Evolutionary conservation across 2,329 filamentous ascomycete species (phyloP).

Genomic region (Cephalotrichum gorgonifer): DNA sequence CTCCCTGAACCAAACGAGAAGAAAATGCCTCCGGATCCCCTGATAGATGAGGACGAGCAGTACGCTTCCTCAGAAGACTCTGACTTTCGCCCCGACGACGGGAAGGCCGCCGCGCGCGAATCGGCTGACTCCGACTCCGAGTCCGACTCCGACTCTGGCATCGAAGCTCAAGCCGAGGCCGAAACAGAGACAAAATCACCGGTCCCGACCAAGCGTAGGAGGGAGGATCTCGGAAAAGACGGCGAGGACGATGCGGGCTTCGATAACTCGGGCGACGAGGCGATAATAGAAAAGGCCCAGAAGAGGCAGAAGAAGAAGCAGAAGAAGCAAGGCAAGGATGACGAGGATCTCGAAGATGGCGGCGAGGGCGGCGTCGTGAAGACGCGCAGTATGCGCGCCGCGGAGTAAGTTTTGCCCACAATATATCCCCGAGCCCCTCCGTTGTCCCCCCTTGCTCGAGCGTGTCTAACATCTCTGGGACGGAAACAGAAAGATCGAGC

Average conservation of each 20-base stretch:
- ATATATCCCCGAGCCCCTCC: no score
- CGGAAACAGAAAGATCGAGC: conserved; percentile 41
- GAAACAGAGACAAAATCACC: no score
- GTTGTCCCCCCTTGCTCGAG: neutral
- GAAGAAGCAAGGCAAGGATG: conserved; percentile 24
- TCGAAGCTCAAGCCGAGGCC: no score
- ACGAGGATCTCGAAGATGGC: conserved; percentile 40
- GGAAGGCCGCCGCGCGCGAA: conserved; percentile 36
- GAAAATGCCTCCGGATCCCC: conserved; percentile 31
- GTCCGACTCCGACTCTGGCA: conserved; percentile 9
- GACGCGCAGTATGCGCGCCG: conserved; percentile 59
- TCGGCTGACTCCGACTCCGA: conserved; percentile 25
- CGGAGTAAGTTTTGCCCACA: conserved; percentile 36
- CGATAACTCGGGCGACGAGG: conserved; percentile 64
- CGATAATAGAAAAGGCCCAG: conserved; percentile 52
- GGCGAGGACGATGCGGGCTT: conserved; percentile 39
- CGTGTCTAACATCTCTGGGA: conserved; percentile 2
- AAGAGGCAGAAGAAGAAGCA: conserved; percentile 37
- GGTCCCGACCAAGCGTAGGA: conserved; percentile 22
- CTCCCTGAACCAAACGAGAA: no score
- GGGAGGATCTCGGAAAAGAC: conserved; percentile 11
- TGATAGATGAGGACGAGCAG: conserved; percentile 39
- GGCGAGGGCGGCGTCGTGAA: conserved; percentile 57
- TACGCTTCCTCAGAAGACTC: conserved; percentile 66
- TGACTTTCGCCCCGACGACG: conserved; percentile 56